These are phyloP conservation scores for Beauveria sp. DNA, from an alignment of 2,329 filamentous ascomycete species.

Conservation along the genomic window DNA sequence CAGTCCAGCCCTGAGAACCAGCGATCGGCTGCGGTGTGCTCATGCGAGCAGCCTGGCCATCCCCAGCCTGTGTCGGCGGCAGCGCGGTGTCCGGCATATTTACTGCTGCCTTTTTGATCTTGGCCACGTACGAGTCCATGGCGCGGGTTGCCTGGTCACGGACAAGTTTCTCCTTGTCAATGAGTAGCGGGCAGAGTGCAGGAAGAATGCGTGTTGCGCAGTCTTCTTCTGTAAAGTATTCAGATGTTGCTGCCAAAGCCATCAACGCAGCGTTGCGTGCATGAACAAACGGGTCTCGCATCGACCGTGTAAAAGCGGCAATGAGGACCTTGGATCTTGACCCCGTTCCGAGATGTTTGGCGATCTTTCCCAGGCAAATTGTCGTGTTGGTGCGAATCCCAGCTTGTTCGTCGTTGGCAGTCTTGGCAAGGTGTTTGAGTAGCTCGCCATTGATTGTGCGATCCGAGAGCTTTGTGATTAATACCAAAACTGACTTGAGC, in stretches of 20 bases:
- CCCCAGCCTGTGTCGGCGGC: slow-evolving; percentile 53
- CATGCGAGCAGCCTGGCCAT: slow-evolving; percentile 60
- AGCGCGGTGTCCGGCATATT: slow-evolving; percentile 74
- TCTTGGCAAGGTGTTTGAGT: slow-evolving; percentile 84
- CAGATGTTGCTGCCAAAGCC: slow-evolving; percentile 75
- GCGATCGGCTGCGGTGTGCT: slow-evolving; percentile 65
- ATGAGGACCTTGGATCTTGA: slow-evolving; percentile 84
- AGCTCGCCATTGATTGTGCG: slow-evolving; percentile 90
- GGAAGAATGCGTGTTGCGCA: slow-evolving; percentile 79
- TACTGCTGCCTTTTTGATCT: slow-evolving; percentile 69
- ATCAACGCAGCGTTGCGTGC: slow-evolving; percentile 83
- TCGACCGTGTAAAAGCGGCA: slow-evolving; percentile 81
- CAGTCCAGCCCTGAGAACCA: slow-evolving; percentile 60
- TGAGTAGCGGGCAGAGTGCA: slow-evolving; percentile 70
- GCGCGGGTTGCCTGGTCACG: slow-evolving; percentile 89
- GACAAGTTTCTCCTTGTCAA: slow-evolving; percentile 94
- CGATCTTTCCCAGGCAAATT: slow-evolving; percentile 94
- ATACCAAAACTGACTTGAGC: slow-evolving; percentile 81
- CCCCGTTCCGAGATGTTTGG: slow-evolving; percentile 72
- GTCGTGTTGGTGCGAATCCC: slow-evolving; percentile 97
- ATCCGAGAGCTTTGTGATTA: slow-evolving; percentile 86
- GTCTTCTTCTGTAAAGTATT: slow-evolving; percentile 85
- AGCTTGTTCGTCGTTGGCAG: slow-evolving; percentile 93
- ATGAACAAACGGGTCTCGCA: slow-evolving; percentile 91
- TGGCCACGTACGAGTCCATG: slow-evolving; percentile 75